These are phyloP conservation scores for Monosporascus sp. DNA, from an alignment of 2,329 filamentous ascomycete genomes.

Conservation along the genomic window DNA sequence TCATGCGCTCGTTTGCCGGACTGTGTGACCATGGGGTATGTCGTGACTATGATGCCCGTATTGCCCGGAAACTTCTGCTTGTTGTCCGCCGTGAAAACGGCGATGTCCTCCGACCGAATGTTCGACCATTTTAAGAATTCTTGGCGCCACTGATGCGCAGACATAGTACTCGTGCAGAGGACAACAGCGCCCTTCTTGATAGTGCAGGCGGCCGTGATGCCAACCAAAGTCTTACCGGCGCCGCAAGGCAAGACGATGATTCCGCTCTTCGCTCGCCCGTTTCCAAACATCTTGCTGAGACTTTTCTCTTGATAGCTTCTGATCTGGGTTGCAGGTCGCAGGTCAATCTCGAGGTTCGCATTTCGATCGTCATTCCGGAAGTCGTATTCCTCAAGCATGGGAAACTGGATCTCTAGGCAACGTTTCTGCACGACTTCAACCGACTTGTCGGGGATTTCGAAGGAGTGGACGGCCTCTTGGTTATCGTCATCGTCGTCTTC, in stretches of 20 bases:
- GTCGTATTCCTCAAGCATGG: conserved; percentile 94
- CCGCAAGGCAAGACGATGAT: conserved; percentile 97
- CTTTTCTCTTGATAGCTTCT: conserved; percentile 95
- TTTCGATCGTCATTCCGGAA: conserved; percentile 89
- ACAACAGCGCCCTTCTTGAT: conserved; percentile 97
- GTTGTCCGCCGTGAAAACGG: conserved; percentile 89
- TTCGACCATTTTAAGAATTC: conserved; percentile 99
- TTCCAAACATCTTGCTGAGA: conserved; percentile 98
- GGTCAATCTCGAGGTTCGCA: conserved; percentile 86
- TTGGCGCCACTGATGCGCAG: conserved; percentile 90
- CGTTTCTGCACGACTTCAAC: conserved; percentile 87
- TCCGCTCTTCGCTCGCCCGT: conserved; percentile 92
- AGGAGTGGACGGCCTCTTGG: conserved; percentile 83
- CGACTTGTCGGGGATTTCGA: conserved; percentile 77
- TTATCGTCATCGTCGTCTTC: conserved; percentile 84
- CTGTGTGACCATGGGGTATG: conserved; percentile 98
- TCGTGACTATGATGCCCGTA: conserved; percentile 94
- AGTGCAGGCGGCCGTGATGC: conserved; percentile 96
- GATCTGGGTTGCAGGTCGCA: conserved; percentile 84
- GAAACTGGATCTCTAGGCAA: conserved; percentile 79
- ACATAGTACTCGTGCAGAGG: conserved; percentile 96
- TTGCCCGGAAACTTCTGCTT: conserved; percentile 80
- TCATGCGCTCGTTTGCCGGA: conserved; percentile 84
- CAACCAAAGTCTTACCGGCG: conserved; percentile 93
- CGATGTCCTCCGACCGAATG: conserved; percentile 86